These are phyloP conservation scores for Zostera marina DNA, from an alignment of 116 monocot species.

Conservation along the genomic window DNA sequence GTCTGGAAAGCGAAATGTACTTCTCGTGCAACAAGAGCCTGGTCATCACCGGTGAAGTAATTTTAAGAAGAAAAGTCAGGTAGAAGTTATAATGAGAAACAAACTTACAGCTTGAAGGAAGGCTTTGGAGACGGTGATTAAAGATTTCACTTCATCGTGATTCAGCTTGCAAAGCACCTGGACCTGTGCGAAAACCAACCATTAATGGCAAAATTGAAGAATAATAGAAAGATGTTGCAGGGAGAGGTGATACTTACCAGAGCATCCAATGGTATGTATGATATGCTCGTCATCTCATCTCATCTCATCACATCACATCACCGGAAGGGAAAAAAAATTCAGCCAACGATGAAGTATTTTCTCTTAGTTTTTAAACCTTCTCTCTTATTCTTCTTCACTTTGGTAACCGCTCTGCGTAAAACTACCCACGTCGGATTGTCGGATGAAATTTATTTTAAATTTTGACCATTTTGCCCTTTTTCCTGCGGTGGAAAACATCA, in stretches of 20 bases:
- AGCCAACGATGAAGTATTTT: neutral
- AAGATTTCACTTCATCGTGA: conserved; percentile 3
- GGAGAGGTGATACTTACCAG: neutral
- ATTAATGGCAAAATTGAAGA: neutral
- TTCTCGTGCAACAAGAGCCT: conserved; percentile 2
- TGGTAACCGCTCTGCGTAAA: no score
- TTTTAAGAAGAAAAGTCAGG: neutral
- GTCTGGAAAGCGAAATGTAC: conserved; percentile 2
- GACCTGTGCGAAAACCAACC: neutral
- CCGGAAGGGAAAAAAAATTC: neutral
- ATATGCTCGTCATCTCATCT: neutral
- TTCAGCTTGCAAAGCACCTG: conserved; percentile 5
- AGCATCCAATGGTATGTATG: neutral
- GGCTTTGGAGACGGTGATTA: neutral
- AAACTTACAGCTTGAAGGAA: conserved; percentile 1
- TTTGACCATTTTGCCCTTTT: no score
- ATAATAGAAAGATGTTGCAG: neutral
- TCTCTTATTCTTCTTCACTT: no score
- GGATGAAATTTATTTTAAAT: no score
- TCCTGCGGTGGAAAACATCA: no score
- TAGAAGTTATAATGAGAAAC: neutral
- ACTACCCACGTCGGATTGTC: no score
- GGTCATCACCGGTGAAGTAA: neutral
- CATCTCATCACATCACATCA: neutral
- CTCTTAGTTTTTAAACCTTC: neutral